Evolutionary conservation across 108 stramenopile species (phyloP).

Genomic region (Stephanodiscus triporus): DNA sequence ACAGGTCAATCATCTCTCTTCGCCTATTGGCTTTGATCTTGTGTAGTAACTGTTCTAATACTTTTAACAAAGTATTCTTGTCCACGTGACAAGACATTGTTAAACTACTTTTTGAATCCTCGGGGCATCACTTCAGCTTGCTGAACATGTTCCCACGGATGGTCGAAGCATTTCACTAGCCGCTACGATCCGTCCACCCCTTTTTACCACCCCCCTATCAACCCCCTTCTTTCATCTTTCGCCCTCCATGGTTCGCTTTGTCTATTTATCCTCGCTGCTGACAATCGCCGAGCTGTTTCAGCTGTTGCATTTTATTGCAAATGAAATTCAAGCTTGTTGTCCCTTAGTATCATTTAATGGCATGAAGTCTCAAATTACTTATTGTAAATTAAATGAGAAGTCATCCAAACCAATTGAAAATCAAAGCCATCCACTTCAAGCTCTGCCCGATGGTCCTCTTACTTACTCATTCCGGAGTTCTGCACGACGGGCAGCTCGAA

Average conservation of each 20-base stretch:
- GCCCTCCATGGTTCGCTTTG: too few species aligned
- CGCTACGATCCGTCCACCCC: conserved; percentile 79
- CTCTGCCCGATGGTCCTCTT: not conserved
- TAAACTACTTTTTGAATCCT: conserved; percentile 72
- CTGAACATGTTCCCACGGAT: conserved; percentile 72
- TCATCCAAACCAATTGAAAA: too few species aligned
- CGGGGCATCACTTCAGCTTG: conserved; percentile 72
- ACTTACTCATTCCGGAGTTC: conserved; percentile 1
- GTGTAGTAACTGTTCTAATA: conserved; percentile 88
- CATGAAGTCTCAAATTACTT: too few species aligned
- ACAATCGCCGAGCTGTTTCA: too few species aligned
- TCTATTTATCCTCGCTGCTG: too few species aligned
- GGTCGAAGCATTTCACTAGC: conserved; percentile 88
- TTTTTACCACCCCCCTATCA: conserved; percentile 10
- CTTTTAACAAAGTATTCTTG: conserved; percentile 67
- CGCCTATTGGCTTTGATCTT: conserved; percentile 87
- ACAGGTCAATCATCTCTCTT: conserved; percentile 68
- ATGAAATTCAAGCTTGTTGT: too few species aligned
- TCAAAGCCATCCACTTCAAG: too few species aligned
- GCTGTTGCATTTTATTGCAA: too few species aligned
- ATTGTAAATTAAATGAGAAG: too few species aligned
- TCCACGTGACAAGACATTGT: conserved; percentile 54
- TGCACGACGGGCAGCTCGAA: conserved; percentile 59
- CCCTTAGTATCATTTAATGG: too few species aligned
- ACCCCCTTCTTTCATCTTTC: not conserved